A percentile compares a stretch with the other conserved stretches of the same genome.
Conservation (phyloP, 1,284 basidiomycete genomes). For the Heterobasidion occidentale region DNA sequence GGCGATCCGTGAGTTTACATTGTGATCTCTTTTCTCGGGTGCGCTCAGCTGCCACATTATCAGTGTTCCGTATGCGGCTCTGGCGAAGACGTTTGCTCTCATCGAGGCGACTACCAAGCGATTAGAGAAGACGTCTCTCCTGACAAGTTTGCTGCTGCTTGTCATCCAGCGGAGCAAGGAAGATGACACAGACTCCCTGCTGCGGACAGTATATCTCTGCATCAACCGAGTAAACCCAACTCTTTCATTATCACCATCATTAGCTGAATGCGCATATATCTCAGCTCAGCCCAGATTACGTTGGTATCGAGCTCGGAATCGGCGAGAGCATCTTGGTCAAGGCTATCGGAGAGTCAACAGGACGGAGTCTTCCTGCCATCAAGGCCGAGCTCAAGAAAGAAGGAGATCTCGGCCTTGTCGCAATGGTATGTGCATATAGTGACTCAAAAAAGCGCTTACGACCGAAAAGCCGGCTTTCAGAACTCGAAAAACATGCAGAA, state of each 20-base stretch:
- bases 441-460: background rate
- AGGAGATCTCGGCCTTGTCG: conserved; percentile 93
- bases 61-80: conserved; percentile 84
- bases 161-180: conserved; percentile 81
- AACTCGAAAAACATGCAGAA: conserved; percentile 92
- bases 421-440: conserved; percentile 54
- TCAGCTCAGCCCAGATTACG: conserved; percentile 91
- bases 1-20: conserved; percentile 66
- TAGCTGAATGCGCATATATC: background rate
- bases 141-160: conserved; percentile 84
- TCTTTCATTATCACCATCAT: background rate
- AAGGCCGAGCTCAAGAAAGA: conserved; percentile 92
- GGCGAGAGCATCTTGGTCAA: conserved; percentile 94
- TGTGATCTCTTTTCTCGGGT: background rate
- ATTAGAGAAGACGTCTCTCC: conserved; percentile 84
- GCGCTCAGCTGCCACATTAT: conserved; percentile 5
- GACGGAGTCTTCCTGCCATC: conserved; percentile 74
- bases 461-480: conserved; percentile 29
- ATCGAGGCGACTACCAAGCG: conserved; percentile 97
- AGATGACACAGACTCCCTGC: conserved; percentile 62
- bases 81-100: conserved; percentile 82
- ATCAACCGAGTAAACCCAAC: conserved; percentile 78
- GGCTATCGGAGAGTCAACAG: conserved; percentile 93
- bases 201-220: conserved; percentile 92
- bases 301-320: conserved; percentile 94